Evolutionary conservation across 306 rosid species (phyloP).

Genomic region (Malus asiatica): DNA sequence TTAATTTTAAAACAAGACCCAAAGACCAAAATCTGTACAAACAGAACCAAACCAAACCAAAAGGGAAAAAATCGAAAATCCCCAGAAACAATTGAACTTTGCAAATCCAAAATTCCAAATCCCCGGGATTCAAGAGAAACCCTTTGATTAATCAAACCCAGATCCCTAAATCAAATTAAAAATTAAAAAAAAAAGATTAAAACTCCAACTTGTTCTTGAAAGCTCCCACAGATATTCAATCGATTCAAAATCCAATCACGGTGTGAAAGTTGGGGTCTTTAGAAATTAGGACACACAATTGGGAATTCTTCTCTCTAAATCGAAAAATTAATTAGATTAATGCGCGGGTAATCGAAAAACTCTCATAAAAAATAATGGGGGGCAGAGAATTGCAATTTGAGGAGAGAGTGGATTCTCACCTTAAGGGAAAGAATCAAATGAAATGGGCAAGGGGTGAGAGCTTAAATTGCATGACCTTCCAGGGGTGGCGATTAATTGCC

Average conservation of each 20-base stretch:
- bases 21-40: not conserved
- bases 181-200: not conserved
- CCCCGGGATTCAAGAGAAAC: slow-evolving; percentile 18
- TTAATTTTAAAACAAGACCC: not conserved
- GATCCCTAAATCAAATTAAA: not conserved
- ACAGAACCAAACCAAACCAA: not conserved
- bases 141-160: not conserved
- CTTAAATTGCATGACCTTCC: slow-evolving; percentile 34
- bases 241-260: not conserved
- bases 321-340: not conserved
- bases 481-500: slow-evolving; percentile 10
- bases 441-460: slow-evolving; percentile 23
- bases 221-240: not conserved
- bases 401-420: slow-evolving; percentile 70
- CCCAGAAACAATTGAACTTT: slow-evolving; percentile 8
- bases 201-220: not conserved
- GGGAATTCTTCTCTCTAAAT: not conserved
- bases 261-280: not conserved
- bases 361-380: slow-evolving; percentile 26
- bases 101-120: not conserved
- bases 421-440: slow-evolving; percentile 50
- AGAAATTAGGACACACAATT: not conserved
- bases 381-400: slow-evolving; percentile 11
- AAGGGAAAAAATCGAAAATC: not conserved
- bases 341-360: slow-evolving; percentile 6